Evolutionary conservation across 352 stramenopile genomes (phyloP).

Genomic region (Globisporangium nodosum): DNA sequence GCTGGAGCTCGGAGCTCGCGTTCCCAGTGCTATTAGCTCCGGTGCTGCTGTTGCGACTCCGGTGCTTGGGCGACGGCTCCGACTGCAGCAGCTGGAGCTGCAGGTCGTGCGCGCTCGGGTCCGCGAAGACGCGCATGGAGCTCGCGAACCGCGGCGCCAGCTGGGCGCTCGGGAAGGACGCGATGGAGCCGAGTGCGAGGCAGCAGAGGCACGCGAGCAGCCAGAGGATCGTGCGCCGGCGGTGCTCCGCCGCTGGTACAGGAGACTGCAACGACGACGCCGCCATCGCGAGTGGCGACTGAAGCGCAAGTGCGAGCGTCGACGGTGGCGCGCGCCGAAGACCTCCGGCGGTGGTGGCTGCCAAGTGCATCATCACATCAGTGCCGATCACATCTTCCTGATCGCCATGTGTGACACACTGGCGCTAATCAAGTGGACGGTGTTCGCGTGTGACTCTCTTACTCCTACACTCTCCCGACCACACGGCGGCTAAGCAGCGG

Average conservation of each 20-base stretch:
- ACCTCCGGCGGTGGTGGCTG: not conserved
- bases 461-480: no score
- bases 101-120: not conserved
- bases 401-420: not conserved
- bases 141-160: slow-evolving; percentile 7
- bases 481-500: not conserved
- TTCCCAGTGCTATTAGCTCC: no score
- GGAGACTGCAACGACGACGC: not conserved
- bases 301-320: not conserved
- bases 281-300: not conserved
- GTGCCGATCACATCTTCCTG: not conserved
- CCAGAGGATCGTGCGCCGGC: slow-evolving; percentile 23
- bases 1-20: no score
- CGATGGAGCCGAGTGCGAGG: slow-evolving; percentile 29
- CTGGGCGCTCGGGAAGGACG: slow-evolving; percentile 23
- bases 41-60: not conserved
- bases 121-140: not conserved
- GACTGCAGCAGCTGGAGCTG: slow-evolving; percentile 5
- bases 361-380: not conserved
- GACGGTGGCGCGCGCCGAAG: not conserved
- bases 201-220: slow-evolving; percentile 33
- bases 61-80: not conserved
- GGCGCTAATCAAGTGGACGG: no score
- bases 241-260: not conserved
- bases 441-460: no score